These are phyloP conservation scores for Beauveria caledonica DNA, from an alignment of 2,329 filamentous ascomycete species.

Conservation along the genomic window DNA sequence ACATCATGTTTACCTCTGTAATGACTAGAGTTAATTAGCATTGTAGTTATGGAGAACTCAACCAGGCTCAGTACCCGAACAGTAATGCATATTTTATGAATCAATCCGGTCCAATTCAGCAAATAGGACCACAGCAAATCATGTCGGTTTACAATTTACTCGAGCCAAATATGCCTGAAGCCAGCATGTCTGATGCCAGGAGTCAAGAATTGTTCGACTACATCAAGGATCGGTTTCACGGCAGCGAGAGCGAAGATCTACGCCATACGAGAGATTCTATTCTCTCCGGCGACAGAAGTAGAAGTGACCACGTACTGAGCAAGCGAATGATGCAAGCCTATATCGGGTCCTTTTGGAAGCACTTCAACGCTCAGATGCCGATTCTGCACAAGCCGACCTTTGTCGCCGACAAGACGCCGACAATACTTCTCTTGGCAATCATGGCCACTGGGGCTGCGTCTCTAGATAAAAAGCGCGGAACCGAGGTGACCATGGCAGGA, in stretches of 20 bases:
- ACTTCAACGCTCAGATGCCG: slow-evolving; percentile 89
- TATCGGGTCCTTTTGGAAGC: slow-evolving; percentile 86
- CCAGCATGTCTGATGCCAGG: slow-evolving; percentile 78
- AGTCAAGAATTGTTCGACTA: slow-evolving; percentile 74
- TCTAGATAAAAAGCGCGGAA: slow-evolving; percentile 72
- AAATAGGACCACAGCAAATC: slow-evolving; percentile 60
- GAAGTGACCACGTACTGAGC: slow-evolving; percentile 62
- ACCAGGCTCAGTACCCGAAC: slow-evolving; percentile 28
- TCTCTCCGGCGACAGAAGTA: slow-evolving; percentile 66
- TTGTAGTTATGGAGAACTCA: slow-evolving; percentile 43
- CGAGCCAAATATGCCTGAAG: slow-evolving; percentile 71
- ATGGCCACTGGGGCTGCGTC: slow-evolving; percentile 90
- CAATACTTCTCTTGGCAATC: slow-evolving; percentile 75
- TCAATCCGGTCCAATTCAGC: slow-evolving; percentile 22
- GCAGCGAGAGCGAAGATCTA: slow-evolving; percentile 65
- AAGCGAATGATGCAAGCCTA: slow-evolving; percentile 94
- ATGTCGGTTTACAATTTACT: slow-evolving; percentile 86
- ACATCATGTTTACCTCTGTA: background rate
- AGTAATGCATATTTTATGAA: background rate
- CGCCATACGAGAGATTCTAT: slow-evolving; percentile 69
- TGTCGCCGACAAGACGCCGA: slow-evolving; percentile 76
- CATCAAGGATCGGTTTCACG: slow-evolving; percentile 73
- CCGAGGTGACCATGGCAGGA: slow-evolving; percentile 65
- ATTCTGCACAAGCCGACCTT: slow-evolving; percentile 95
- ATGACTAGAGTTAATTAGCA: slow-evolving; percentile 17